Conservation (phyloP, 306 rosid genomes). For the Herpetospermum pedunculosum region DNA sequence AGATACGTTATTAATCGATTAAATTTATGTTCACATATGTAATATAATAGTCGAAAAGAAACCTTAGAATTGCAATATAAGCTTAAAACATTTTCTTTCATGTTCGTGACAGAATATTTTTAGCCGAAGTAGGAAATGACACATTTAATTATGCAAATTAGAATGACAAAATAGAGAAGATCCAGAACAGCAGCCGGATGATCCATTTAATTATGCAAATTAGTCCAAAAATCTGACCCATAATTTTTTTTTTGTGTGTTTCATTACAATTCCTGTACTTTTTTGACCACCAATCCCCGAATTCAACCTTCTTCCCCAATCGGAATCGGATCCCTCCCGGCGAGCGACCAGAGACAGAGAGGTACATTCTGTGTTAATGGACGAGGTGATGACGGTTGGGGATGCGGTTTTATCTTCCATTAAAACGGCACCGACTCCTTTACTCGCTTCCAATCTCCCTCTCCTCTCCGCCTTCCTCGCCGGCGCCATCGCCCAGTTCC, state of each 20-base stretch:
- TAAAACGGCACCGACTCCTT: constrained; percentile 9
- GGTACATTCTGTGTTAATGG: constrained; percentile 13
- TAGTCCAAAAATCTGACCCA: too few relatives aligned
- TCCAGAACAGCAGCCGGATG: too few relatives aligned
- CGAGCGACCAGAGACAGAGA: not conserved
- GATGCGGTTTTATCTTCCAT: constrained; percentile 32
- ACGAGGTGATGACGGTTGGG: constrained; percentile 42
- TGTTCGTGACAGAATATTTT: not conserved
- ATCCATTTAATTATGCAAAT: too few relatives aligned
- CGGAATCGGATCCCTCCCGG: not conserved
- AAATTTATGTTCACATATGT: too few relatives aligned
- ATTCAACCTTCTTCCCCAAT: not conserved
- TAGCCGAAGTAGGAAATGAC: not conserved
- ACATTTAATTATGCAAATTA: too few relatives aligned
- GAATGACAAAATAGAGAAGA: not conserved
- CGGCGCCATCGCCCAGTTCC: constrained; percentile 73
- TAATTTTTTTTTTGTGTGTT: too few relatives aligned
- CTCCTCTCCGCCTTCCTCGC: constrained; percentile 59
- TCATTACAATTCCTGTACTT: too few relatives aligned
- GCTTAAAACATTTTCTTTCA: not conserved
- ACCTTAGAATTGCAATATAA: too few relatives aligned
- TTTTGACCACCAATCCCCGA: not conserved
- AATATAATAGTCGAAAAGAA: too few relatives aligned
- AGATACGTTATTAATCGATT: too few relatives aligned
- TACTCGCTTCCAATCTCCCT: constrained; percentile 42